Percentiles rank a stretch among this genome's conserved stretches.
phyloP scores from a whole-genome alignment of 768 basidiomycete species.

The Lactifluus echinatus region DNA sequence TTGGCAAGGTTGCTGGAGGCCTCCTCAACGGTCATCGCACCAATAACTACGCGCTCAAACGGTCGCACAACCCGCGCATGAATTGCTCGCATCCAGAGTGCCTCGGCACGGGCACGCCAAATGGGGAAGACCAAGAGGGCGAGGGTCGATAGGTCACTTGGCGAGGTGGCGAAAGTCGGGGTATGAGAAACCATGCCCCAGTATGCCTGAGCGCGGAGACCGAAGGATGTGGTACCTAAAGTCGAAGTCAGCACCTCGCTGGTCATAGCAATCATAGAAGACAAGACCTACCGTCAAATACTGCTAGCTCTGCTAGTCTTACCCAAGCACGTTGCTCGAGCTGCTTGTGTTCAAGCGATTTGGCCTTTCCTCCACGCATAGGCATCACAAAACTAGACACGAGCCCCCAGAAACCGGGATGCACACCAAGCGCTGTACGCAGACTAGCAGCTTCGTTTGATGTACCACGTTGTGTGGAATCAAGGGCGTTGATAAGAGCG shows the following conservation, averaged over 20 bases:
- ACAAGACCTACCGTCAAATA: conserved; percentile 30
- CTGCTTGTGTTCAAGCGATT: conserved; percentile 33
- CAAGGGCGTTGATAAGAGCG: conserved; percentile 30
- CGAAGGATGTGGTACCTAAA: conserved; percentile 25
- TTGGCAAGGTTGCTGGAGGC: conserved; percentile 37
- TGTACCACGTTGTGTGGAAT: conserved; percentile 28
- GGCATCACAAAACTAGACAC: conserved; percentile 24
- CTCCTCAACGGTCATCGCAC: conserved; percentile 43
- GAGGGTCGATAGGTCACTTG: conserved; percentile 47
- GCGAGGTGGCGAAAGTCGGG: conserved; percentile 32
- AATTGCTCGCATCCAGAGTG: conserved; percentile 36
- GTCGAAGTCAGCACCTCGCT: conserved; percentile 4
- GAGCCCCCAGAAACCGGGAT: conserved; percentile 31
- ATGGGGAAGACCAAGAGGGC: conserved; percentile 47
- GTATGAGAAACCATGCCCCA: conserved; percentile 39
- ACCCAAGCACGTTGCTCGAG: conserved; percentile 44
- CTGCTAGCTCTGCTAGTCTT: conserved; percentile 40
- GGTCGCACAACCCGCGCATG: conserved; percentile 29
- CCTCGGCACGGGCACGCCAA: conserved; percentile 35
- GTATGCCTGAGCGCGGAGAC: conserved; percentile 47
- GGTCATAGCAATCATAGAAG: not conserved
- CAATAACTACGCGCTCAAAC: conserved; percentile 49
- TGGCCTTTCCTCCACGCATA: conserved; percentile 23
- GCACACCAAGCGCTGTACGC: conserved; percentile 33
- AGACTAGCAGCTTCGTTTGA: conserved; percentile 33